Conservation (phyloP, 2,329 filamentous ascomycete species). For the Aspergillus vadensis region DNA sequence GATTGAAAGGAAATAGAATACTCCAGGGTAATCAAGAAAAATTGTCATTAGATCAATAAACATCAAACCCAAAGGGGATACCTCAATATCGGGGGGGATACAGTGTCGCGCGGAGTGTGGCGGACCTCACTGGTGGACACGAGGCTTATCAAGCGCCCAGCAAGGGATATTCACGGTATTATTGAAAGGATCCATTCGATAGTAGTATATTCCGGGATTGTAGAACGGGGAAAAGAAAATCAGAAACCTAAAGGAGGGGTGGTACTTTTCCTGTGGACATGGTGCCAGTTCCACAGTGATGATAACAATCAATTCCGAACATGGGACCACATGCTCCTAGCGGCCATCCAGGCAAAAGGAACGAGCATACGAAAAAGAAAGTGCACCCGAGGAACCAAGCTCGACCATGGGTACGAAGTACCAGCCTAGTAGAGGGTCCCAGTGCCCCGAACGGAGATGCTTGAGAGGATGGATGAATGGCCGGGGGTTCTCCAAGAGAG, state of each 20-base stretch:
- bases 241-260: no score
- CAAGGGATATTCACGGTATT: conserved; percentile 24
- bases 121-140: conserved; percentile 13
- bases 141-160: conserved; percentile 31
- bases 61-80: conserved; percentile 8
- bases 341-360: not conserved
- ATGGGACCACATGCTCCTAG: not conserved
- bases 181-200: conserved; percentile 24
- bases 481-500: not conserved
- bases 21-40: conserved; percentile 6
- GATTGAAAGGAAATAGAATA: not conserved
- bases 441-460: not conserved
- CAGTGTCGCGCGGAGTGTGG: conserved; percentile 6
- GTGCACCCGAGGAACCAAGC: not conserved
- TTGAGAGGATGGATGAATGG: not conserved
- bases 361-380: conserved; percentile 5
- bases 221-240: not conserved
- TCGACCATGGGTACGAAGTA: not conserved
- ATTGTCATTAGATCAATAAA: conserved; percentile 5
- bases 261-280: not conserved
- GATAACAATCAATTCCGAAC: conserved; percentile 1
- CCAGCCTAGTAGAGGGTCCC: not conserved
- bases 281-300: conserved; percentile 2
- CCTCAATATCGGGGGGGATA: conserved; percentile 10
- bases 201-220: conserved; percentile 10